Evolutionary conservation across 352 stramenopile genomes (phyloP).

Genomic region (Phytophthora boehmeriae): DNA sequence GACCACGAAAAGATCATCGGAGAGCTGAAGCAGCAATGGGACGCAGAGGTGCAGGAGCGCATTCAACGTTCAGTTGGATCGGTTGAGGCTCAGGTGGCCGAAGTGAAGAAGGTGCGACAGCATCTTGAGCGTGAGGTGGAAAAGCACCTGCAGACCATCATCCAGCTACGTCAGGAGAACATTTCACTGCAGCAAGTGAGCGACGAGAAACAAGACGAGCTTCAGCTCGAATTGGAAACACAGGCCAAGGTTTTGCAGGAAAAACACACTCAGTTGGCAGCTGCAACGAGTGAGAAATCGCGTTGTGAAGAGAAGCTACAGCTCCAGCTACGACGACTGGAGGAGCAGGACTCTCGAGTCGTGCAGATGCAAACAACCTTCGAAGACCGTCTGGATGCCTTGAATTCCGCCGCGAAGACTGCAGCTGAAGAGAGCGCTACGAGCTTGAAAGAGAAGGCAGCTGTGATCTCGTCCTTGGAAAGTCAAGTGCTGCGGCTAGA

Average conservation of each 20-base stretch:
- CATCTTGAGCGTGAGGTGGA: constrained; percentile 70
- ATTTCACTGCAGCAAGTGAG: constrained; percentile 50
- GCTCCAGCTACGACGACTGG: constrained; percentile 41
- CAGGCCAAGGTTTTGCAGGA: constrained; percentile 54
- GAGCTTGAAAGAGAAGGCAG: constrained; percentile 38
- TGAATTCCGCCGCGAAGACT: constrained; percentile 32
- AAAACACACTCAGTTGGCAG: constrained; percentile 39
- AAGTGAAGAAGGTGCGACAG: constrained; percentile 64
- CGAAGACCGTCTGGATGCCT: constrained; percentile 51
- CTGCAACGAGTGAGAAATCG: constrained; percentile 39
- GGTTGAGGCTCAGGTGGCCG: constrained; percentile 67
- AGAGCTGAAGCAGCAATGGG: constrained; percentile 58
- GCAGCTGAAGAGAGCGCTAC: constrained; percentile 35
- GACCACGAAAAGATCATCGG: constrained; percentile 58
- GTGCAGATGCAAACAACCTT: constrained; percentile 46
- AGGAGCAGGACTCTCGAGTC: constrained; percentile 43
- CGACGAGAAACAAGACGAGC: constrained; percentile 36
- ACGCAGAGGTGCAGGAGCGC: constrained; percentile 56
- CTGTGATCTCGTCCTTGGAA: constrained; percentile 40
- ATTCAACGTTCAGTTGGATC: constrained; percentile 57
- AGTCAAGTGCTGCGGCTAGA: constrained; percentile 50
- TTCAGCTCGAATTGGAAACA: constrained; percentile 40
- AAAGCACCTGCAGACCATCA: constrained; percentile 59
- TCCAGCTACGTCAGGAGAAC: constrained; percentile 64
- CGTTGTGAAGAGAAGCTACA: constrained; percentile 52